Base-by-base conservation (phyloP, 2,329 filamentous ascomycete genomes). In the Verticillium alfalfae region DNA sequence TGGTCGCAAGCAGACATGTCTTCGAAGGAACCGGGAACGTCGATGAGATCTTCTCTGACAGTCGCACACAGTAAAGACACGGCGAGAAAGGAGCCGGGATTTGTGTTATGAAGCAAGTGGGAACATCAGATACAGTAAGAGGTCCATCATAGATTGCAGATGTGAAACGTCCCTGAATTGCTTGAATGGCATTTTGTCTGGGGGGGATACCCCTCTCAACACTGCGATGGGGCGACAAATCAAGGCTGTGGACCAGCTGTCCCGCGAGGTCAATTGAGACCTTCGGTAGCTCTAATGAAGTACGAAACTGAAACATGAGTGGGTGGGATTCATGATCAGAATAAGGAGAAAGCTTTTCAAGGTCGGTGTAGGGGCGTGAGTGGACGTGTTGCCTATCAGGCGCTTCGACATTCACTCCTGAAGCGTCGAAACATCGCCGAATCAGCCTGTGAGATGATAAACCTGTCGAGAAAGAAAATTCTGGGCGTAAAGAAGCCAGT, bases 41-140 rank as follows among this genome's bases (percentile, higher is more conserved):
- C 4, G 70, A 67, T 37, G 45, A 70, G 66, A 73, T 71, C 63
- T 71, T 72, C 63, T 68, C 64, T 69, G 59, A 71, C 72, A 70
- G 75, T 76, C 60, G 58, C 68, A 76, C 74, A 65, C 59, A 58
- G 59, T 63, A 61, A 67, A 67, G 66, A 67, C 65, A 69, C 69
- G 63, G 66, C 64, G 66, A 65, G 70, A 74, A 73, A 76, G 31
- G 8, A 52, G 16, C 26, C 71, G 74, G 75, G 68, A 72, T 72
- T 65, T 68, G 77, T 78, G 72, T 64, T 62, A 76, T 69, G 73
- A 61, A 71, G 56, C 26, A 31, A 31, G 62, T 1, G 39, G 45
- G 9, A 52, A 13, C 3, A 12, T 7, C 15, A 41, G 18, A 13
- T n/a, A 52, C 12, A 22, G n/a, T 4, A 52, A 9, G 4, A n/a